phyloP scores from a whole-genome alignment of 2,329 filamentous ascomycete species.

The Aspergillus melleus region DNA sequence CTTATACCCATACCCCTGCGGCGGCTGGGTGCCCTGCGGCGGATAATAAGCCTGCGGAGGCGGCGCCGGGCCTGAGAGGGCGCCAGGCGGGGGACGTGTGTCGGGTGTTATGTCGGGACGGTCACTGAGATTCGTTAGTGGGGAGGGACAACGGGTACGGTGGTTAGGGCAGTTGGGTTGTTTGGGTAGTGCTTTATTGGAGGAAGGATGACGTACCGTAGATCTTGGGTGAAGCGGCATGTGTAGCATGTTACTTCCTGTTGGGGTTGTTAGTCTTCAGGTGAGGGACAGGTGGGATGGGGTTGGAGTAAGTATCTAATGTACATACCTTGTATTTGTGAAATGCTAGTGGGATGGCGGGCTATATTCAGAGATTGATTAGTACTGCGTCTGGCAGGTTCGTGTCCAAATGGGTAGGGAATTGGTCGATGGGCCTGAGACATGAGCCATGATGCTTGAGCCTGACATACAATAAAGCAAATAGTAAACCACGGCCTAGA shows the following conservation, averaged over 20 bases:
- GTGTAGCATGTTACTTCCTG: conserved; percentile 42
- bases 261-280: conserved; percentile 13
- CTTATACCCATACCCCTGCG: background rate
- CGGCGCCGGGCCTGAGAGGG: conserved; percentile 27
- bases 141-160: too few species aligned
- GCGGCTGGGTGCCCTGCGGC: conserved; percentile 11
- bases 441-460: background rate
- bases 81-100: conserved; percentile 33
- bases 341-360: conserved; percentile 38
- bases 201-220: conserved; percentile 27
- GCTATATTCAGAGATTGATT: conserved; percentile 22
- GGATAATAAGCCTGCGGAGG: conserved; percentile 24
- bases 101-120: conserved; percentile 41
- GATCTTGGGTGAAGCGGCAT: conserved; percentile 39
- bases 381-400: background rate
- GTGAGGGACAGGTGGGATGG: too few species aligned
- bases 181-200: background rate
- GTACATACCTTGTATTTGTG: conserved; percentile 41
- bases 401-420: background rate
- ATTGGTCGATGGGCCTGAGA: background rate
- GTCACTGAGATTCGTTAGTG: conserved; percentile 23
- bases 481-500: conserved; percentile 47
- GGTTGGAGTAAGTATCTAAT: too few species aligned
- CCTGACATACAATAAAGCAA: conserved; percentile 42
- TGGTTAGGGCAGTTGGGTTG: background rate